These are phyloP conservation scores for Pichia heedii DNA, from an alignment of 805 yeast genomes.

Conservation along the genomic window DNA sequence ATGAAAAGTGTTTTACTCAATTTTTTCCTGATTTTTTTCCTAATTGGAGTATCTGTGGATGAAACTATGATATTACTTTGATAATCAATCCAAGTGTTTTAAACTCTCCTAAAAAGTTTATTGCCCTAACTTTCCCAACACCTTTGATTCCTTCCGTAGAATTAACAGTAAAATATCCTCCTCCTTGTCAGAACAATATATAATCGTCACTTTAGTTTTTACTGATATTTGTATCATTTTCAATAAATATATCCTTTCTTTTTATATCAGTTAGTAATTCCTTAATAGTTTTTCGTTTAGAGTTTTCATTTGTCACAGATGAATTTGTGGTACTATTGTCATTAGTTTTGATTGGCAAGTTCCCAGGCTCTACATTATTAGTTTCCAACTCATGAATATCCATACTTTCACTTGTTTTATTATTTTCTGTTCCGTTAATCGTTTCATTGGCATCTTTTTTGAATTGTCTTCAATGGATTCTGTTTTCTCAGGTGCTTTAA, in stretches of 20 bases:
- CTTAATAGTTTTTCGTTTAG: no score
- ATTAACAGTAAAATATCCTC: no score
- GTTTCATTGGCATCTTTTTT: not conserved
- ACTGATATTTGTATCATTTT: no score
- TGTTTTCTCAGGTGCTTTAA: constrained; percentile 3
- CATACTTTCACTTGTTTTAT: no score
- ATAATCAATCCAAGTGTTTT: constrained; percentile 40
- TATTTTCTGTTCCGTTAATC: constrained; percentile 23
- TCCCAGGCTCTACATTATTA: no score
- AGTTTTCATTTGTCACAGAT: no score
- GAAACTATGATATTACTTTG: constrained; percentile 33
- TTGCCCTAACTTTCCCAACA: constrained; percentile 86
- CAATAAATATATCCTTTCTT: no score
- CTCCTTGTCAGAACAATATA: constrained; percentile 62
- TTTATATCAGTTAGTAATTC: no score
- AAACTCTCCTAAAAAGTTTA: constrained; percentile 86
- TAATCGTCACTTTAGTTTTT: no score
- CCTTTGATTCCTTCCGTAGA: constrained; percentile 91
- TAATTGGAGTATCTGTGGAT: constrained; percentile 36
- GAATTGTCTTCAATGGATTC: constrained; percentile 1
- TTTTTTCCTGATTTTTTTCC: constrained; percentile 48
- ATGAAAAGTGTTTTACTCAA: constrained; percentile 44
- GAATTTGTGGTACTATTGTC: no score
- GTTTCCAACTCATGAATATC: no score
- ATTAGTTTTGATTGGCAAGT: no score